phyloP scores from a whole-genome alignment of 331 rosid species.

The Acacia pycnantha region DNA sequence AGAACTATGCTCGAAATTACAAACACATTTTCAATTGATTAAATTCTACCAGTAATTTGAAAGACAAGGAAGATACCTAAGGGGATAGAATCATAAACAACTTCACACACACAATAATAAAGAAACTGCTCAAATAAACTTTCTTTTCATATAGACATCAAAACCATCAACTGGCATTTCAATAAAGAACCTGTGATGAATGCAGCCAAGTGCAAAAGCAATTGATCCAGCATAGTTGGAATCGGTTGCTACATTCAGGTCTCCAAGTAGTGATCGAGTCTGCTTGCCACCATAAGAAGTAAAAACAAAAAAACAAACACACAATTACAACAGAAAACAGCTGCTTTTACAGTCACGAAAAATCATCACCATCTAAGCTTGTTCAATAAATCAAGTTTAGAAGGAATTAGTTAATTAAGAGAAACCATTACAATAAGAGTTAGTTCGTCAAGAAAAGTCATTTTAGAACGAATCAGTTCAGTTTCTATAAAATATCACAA shows the following conservation, averaged over 20 bases:
- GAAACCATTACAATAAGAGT: background rate
- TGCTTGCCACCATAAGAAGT: constrained; percentile 44
- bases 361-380: background rate
- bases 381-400: background rate
- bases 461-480: background rate
- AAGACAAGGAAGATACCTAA: background rate
- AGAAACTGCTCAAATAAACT: constrained; percentile 20
- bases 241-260: constrained; percentile 74
- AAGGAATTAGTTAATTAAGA: background rate
- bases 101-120: background rate
- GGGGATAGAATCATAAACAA: background rate
- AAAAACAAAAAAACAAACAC: constrained; percentile 29
- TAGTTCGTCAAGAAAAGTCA: background rate
- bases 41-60: constrained; percentile 7
- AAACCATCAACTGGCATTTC: constrained; percentile 6
- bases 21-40: constrained; percentile 21
- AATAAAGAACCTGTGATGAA: constrained; percentile 83
- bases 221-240: constrained; percentile 82
- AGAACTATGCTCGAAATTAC: background rate
- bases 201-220: constrained; percentile 95
- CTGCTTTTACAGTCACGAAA: constrained; percentile 7
- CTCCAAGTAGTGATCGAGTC: constrained; percentile 85
- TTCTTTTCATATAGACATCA: background rate
- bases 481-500: constrained; percentile 26
- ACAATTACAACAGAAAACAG: constrained; percentile 17